Evolutionary conservation across 2,329 filamentous ascomycete genomes (phyloP), one percentile per base, ranked within the genome.

Genomic region (Cercospora janseana): DNA sequence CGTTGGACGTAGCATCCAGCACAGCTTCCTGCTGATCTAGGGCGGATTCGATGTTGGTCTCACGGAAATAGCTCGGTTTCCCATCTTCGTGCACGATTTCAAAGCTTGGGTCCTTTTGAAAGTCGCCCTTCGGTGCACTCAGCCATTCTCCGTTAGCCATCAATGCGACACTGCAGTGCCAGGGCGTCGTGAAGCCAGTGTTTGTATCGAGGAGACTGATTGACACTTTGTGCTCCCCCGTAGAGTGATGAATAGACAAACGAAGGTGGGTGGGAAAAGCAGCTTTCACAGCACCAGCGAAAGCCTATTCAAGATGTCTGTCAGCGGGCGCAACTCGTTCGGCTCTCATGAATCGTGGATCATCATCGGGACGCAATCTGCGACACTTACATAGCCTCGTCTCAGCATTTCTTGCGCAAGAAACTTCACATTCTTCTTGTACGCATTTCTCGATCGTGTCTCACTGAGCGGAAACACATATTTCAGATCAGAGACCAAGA

Each of bases 71-170:
- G 44, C 46, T 50, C 15, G 52, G 52, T 16, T 27, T 38, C 10
- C 49, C 49, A 15, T 49, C 32, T n/a, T 46, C 43, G 49, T 41
- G 9, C 13, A 52, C 28, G 4, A 55, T 38, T 29, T 55, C 48
- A 31, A 48, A 55, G 24, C 52, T 48, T 12, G 51, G 42, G 16
- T 55, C 52, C 12, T 49, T 43, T 23, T 51, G 43, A 16, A 55
- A 55, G 43, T 40, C 23, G 9, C 35, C 37, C 18, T 31, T 49
- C 21, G 51, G 52, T 15, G 48, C 52, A 6, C 48, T 55, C 18
- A 50, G 55, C 16, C 51, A 58, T 24, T 43, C 51, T 34, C 59
- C 59, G 37, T 61, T 54, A 10, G 54, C 46, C 42, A 57, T 58
- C 37, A 55, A 45, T n/a, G 52, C 52, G 15, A 55, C 48, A 15